phyloP scores from a whole-genome alignment of 345 rosid species.

The Eucalyptus guilfoylei region DNA sequence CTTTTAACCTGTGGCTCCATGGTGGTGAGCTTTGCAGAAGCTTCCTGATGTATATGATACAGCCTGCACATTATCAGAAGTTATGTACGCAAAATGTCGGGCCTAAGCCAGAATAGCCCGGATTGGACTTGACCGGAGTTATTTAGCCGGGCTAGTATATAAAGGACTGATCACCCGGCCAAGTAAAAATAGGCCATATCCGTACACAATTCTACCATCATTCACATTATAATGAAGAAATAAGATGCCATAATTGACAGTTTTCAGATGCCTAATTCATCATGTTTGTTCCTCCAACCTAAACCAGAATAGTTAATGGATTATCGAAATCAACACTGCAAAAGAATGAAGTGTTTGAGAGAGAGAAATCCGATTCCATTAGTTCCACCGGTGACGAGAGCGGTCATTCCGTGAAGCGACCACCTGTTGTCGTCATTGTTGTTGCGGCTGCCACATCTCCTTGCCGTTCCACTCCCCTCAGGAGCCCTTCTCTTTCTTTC shows the following conservation, averaged over 20 bases:
- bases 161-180: neutral
- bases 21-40: too few relatives aligned
- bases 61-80: too few relatives aligned
- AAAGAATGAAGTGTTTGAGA: neutral
- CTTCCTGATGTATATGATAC: too few relatives aligned
- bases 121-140: neutral
- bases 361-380: constrained; percentile 16
- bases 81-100: neutral
- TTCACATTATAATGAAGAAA: neutral
- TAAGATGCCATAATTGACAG: neutral
- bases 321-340: neutral
- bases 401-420: neutral
- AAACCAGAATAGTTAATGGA: neutral
- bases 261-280: neutral
- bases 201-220: neutral
- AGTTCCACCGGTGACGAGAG: constrained; percentile 19
- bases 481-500: neutral
- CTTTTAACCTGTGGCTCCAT: too few relatives aligned
- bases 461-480: neutral
- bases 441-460: neutral
- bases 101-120: neutral
- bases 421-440: neutral
- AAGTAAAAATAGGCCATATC: neutral
- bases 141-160: neutral
- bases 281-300: neutral